Base-by-base conservation (phyloP, 2,329 filamentous ascomycete genomes). In the Dactylellina parvicollis region DNA sequence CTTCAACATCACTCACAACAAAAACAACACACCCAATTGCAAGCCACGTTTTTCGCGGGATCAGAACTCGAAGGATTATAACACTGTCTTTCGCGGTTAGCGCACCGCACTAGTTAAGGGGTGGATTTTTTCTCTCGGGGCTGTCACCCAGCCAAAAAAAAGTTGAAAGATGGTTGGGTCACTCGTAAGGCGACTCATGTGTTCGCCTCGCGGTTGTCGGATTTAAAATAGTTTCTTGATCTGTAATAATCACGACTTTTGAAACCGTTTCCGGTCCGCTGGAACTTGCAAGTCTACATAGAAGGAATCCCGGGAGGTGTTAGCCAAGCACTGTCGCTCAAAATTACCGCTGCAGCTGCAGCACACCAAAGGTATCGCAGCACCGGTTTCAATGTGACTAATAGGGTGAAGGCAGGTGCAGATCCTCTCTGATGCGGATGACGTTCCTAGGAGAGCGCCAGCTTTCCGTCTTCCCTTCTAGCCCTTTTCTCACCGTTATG, bases 21-120 rank as follows among this genome's bases (percentile, higher is more conserved):
- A 72, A 72, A 72, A 72, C 67, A 72, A 72, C 67, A 72, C 67
- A 72, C 44, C 22, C 20, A 26, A 5, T 38, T 14, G 57, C 47
- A 42, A 54, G 67, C 67, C 67, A 72, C 67, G 22, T 72, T 72
- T 72, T 72, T 59, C 67, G 67, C 52, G 67, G 67, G 67, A 72
- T 72, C 67, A 72, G 42, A 71, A 64, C 10, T 34, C 66, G 60
- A 57, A 65, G 67, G 67, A 72, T 72, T 64, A 72, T 52, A 46
- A 42, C 26, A 30, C 18, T 44, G 40, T 57, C 28, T 49, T 65
- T 66, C 52, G 20, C 56, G 61, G n/a, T 57, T 66, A 66, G 61
- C 61, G 61, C 52, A 66, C 46, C 50, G 32, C 61, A 66, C 61
- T 57, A 5, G 30, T 5, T 12, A 56, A 56, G 32, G 61, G 50